Conservation (phyloP, 2,329 filamentous ascomycete genomes). For the Ascochyta viciae-villosae region DNA sequence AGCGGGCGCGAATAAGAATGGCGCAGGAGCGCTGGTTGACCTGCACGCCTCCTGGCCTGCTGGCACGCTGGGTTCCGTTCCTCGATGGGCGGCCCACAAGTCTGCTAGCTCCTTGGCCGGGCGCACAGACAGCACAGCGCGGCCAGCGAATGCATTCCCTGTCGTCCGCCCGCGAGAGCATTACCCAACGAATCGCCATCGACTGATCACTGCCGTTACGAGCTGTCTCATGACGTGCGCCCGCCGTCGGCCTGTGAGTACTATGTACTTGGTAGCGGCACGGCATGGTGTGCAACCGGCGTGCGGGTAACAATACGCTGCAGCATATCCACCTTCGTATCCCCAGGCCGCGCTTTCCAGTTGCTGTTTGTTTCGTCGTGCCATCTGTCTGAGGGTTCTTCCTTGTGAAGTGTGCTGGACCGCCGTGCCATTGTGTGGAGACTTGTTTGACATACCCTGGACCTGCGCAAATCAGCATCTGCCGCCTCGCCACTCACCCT, state of each 20-base stretch:
- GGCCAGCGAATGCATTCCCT: conserved; percentile 13
- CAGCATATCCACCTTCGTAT: conserved; percentile 17
- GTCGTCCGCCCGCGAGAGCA: background rate
- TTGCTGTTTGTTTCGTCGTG: conserved; percentile 9
- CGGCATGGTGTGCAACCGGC: conserved; percentile 18
- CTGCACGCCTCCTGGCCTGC: background rate
- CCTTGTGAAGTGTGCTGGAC: conserved; percentile 9
- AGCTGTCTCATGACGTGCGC: conserved; percentile 42
- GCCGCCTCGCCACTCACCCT: conserved; percentile 6
- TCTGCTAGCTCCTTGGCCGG: conserved; percentile 5
- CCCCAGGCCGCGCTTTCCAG: conserved; percentile 7
- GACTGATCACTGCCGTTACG: conserved; percentile 38
- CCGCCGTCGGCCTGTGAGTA: conserved; percentile 8
- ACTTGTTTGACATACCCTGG: conserved; percentile 12
- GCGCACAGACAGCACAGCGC: background rate
- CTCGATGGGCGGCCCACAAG: conserved; percentile 6
- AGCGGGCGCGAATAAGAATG: background rate
- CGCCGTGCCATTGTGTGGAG: conserved; percentile 16
- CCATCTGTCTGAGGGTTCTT: conserved; percentile 9
- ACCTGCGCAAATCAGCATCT: conserved; percentile 15
- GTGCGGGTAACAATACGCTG: conserved; percentile 2
- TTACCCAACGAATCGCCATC: conserved; percentile 11
- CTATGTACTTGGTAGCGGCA: background rate
- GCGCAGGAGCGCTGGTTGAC: background rate
- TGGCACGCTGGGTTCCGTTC: conserved; percentile 2